A percentile compares a stretch with the other conserved stretches of the same genome.
Evolutionary conservation across 768 basidiomycete species (phyloP).

Genomic region (Trametes maxima): DNA sequence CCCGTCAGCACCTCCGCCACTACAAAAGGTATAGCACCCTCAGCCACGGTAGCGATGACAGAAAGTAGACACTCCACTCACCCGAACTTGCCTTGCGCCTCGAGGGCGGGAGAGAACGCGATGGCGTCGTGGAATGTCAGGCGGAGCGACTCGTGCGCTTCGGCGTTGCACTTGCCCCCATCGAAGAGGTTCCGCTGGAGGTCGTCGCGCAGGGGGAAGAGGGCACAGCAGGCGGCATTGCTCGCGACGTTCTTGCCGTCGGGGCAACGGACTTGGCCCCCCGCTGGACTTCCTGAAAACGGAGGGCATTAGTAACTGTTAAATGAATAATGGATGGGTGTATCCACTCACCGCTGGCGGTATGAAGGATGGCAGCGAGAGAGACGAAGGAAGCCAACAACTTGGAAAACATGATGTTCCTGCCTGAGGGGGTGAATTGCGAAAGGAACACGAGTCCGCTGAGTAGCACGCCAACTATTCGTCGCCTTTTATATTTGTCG

Average conservation of each 20-base stretch:
- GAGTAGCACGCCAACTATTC: background rate
- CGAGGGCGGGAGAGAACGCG: slow-evolving; percentile 23
- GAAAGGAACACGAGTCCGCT: background rate
- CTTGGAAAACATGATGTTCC: slow-evolving; percentile 28
- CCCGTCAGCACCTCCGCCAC: slow-evolving; percentile 43
- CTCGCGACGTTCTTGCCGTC: slow-evolving; percentile 34
- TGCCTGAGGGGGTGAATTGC: background rate
- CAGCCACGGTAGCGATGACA: background rate
- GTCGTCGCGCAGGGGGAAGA: slow-evolving; percentile 36
- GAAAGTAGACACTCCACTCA: slow-evolving; percentile 9
- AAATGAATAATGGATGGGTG: too few species aligned
- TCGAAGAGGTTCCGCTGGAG: slow-evolving; percentile 34
- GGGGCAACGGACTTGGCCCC: slow-evolving; percentile 27
- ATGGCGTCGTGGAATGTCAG: slow-evolving; percentile 35
- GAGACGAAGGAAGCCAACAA: slow-evolving; percentile 21
- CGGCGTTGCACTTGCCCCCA: slow-evolving; percentile 35
- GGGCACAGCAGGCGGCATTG: slow-evolving; percentile 36
- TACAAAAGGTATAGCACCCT: background rate
- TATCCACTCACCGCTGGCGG: slow-evolving; percentile 16
- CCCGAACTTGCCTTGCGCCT: slow-evolving; percentile 18
- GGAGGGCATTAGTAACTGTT: background rate
- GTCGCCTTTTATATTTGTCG: background rate
- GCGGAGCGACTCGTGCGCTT: slow-evolving; percentile 31
- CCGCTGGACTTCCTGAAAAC: slow-evolving; percentile 2
- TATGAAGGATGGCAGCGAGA: slow-evolving; percentile 20